Evolutionary conservation across 305 asterid species (phyloP), one percentile per base, ranked within the genome.

Genomic region (Fraxinus baroniana): DNA sequence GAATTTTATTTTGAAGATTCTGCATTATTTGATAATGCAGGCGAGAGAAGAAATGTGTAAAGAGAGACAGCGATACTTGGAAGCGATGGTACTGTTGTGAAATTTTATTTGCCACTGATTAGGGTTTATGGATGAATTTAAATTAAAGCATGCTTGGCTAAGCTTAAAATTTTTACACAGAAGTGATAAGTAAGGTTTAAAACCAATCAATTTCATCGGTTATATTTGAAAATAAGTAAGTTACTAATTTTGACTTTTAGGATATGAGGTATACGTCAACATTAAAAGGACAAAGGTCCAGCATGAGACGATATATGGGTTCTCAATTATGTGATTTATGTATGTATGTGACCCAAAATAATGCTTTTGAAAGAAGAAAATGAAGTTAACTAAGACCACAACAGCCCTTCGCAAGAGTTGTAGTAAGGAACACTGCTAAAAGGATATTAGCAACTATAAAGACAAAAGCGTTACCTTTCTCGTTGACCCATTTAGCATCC

Each of bases 11-110:
- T 36, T 36, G 39, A 35, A 36, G 1, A 57, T 15, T 74, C 78
- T 83, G 28, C 28, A 52, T 70, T 77, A 57, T 82, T 83, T 77
- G 32, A 44, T 7, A 82, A 78, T 91, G 94, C 90, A 95, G 98
- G 99, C 99, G 33, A 92, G 97, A 81, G 99, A 93, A 82, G 99
- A 95, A 49, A 95, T 95, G 99, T 91, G 93, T 52, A 94, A 90
- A 78, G 99, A 95, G 93, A 90, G 99, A 81, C 98, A 93, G 86
- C 98, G 97, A 0, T 94, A 94, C 87, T 88, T 94, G 88, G 98
- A 95, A 87, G 87, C 97, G 33, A 60, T 94, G 94, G 99, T 95
- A 92, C 49, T 24, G 33, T 80, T 32, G 20, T 60, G 30, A 28
- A 17, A 26, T 68, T 76, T 41, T 44, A 64, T 76, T 30, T 35